A percentile compares a stretch with the other conserved stretches of the same genome.
phyloP scores from a whole-genome alignment of 345 rosid species.

The Erysimum cheiranthoides region DNA sequence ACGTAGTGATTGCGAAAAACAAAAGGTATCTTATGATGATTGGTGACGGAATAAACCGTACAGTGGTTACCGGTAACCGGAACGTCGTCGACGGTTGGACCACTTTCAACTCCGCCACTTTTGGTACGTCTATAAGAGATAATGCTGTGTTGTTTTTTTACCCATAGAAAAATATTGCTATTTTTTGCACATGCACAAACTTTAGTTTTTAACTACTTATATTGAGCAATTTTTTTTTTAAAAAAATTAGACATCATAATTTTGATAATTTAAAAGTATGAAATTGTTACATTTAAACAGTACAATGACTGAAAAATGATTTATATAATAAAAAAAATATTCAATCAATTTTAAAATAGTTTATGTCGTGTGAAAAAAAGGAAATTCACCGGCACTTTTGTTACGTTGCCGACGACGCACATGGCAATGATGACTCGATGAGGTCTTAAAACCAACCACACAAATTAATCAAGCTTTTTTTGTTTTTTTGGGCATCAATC shows the following conservation, averaged over 20 bases:
- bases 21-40: slow-evolving; percentile 81
- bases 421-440: slow-evolving; percentile 3
- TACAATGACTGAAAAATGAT: too few relatives aligned
- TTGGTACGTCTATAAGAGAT: slow-evolving; percentile 44
- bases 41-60: slow-evolving; percentile 87
- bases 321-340: too few relatives aligned
- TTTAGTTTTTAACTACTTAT: not conserved
- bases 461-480: not conserved
- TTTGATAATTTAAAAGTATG: too few relatives aligned
- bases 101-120: slow-evolving; percentile 90
- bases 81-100: slow-evolving; percentile 87
- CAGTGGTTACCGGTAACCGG: slow-evolving; percentile 82
- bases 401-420: slow-evolving; percentile 6
- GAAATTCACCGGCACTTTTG: not conserved
- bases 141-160: not conserved
- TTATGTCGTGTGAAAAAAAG: not conserved
- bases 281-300: not conserved
- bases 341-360: not conserved
- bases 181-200: not conserved
- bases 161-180: not conserved
- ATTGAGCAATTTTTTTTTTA: not conserved
- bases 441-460: slow-evolving; percentile 6
- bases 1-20: slow-evolving; percentile 67
- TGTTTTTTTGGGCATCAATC: too few relatives aligned
- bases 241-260: too few relatives aligned